Evolutionary conservation across 2,329 filamentous ascomycete genomes (phyloP).

Genomic region (Colletotrichum coccodes): DNA sequence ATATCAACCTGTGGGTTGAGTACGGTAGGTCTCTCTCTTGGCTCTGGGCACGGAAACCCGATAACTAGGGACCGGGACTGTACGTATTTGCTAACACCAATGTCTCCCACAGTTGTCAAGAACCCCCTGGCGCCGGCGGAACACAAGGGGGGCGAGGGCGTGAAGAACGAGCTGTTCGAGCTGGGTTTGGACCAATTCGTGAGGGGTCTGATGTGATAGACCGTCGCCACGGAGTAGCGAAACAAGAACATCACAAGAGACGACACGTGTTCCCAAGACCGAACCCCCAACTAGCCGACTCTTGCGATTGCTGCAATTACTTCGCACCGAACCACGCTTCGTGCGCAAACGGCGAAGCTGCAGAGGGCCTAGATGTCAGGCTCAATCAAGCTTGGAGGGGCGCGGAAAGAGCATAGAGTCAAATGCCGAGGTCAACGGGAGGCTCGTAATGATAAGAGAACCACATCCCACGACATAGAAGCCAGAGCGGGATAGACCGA

Average conservation of each 20-base stretch:
- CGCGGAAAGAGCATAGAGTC: neutral
- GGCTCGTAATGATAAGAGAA: neutral
- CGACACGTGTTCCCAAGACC: neutral
- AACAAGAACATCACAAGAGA: neutral
- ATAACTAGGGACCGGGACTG: too few relatives aligned
- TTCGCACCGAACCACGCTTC: neutral
- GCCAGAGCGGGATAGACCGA: neutral
- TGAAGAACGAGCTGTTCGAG: conserved; percentile 77
- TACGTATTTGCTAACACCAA: conserved; percentile 32
- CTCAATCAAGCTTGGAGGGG: neutral
- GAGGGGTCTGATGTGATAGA: conserved; percentile 66
- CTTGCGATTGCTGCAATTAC: neutral
- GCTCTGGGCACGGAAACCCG: too few relatives aligned
- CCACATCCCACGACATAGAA: neutral
- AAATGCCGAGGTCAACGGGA: neutral
- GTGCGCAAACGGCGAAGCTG: neutral
- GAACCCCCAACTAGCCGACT: neutral
- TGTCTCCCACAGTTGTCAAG: conserved; percentile 67
- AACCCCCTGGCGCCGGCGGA: conserved; percentile 76
- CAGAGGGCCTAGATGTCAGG: neutral
- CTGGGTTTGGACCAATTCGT: conserved; percentile 82
- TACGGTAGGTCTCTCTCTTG: conserved; percentile 71
- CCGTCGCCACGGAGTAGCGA: neutral
- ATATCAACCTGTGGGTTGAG: conserved; percentile 97
- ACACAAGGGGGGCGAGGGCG: conserved; percentile 75